phyloP scores from a whole-genome alignment of 345 rosid genomes.

The Rubroshorea leprosula region DNA sequence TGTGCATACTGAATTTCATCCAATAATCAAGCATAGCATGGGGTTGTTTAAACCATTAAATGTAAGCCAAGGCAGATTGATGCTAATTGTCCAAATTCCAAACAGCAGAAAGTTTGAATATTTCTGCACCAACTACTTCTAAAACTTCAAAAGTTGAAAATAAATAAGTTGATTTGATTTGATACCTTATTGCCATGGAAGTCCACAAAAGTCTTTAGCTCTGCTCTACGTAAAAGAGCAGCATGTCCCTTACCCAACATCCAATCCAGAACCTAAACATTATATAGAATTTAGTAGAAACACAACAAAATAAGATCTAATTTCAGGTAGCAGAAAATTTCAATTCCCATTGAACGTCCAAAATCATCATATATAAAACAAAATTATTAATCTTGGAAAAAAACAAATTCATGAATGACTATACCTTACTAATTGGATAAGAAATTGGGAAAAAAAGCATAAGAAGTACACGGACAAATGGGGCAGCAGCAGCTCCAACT shows the following conservation, averaged over 20 bases:
- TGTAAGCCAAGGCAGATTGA: constrained; percentile 8
- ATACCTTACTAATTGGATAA: constrained; percentile 95
- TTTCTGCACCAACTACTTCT: not conserved
- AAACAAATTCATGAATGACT: not conserved
- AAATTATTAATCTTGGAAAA: not conserved
- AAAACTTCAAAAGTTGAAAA: not conserved
- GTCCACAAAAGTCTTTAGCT: constrained; percentile 80
- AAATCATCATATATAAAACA: too few species aligned
- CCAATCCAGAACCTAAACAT: constrained; percentile 78
- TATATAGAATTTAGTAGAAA: constrained; percentile 10
- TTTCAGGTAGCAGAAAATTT: constrained; percentile 4
- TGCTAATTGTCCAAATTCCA: constrained; percentile 12
- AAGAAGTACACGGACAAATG: constrained; percentile 72
- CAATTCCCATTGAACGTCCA: not conserved
- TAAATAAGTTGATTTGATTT: not conserved
- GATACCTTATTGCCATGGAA: constrained; percentile 91
- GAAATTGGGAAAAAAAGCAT: constrained; percentile 69
- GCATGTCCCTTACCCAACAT: constrained; percentile 97
- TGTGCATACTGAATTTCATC: not conserved
- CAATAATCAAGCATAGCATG: not conserved
- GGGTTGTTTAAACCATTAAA: not conserved
- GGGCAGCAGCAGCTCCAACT: constrained; percentile 85
- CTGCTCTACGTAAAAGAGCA: constrained; percentile 85
- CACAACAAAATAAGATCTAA: constrained; percentile 3
- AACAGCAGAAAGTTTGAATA: constrained; percentile 4